Base-by-base conservation (phyloP, 768 basidiomycete genomes). In the Mycena haematopus region DNA sequence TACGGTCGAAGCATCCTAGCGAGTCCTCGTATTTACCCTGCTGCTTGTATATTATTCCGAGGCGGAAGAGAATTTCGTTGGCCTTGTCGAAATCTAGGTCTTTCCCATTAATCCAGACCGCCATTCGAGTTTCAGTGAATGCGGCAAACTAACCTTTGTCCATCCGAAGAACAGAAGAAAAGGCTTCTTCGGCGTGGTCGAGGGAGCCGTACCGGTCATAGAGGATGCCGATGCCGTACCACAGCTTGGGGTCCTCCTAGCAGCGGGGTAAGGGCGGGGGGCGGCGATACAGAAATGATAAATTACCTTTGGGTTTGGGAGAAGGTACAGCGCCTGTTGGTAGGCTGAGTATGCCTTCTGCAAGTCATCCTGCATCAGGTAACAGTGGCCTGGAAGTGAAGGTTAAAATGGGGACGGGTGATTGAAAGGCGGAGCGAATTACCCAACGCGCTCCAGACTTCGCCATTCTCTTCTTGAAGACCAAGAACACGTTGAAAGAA, bases 41-140 rank as follows among this genome's bases (percentile, higher is more conserved):
- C 72, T 98, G 96, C 79, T 99, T 99, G 84, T 99, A 99, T 65
- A 99, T 99, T 72, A 99, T 99, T 36, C 97, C 97, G 15, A 99
- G 84, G 35, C 97, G 89, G 80, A 99, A 99, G 29, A 96, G 89
- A 65, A 99, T 98, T 73, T 99, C 97, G 73, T 99, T 98, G 47
- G 95, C 91, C 80, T 98, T 98, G 80, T 98, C 95, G 69, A 99
- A 99, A 73, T 95, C 96, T 88, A 82, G 71, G 72, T 81, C 82
- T 82, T 71, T 56, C 52, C 27, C 53, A 72, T 75, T 57, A 73
- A 65, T 70, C 56, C 62, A 68, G 65, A 69, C 63, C 69, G 69
- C 52, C 59, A 58, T 68, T 38, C 62, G 21, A 19, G 6, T 50
- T 42, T 27, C 40, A 49, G 33, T 29, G 52, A 21, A 52, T 56